Evolutionary conservation across 2,329 filamentous ascomycete genomes (phyloP).

Genomic region (Diaporthe citriasiana): DNA sequence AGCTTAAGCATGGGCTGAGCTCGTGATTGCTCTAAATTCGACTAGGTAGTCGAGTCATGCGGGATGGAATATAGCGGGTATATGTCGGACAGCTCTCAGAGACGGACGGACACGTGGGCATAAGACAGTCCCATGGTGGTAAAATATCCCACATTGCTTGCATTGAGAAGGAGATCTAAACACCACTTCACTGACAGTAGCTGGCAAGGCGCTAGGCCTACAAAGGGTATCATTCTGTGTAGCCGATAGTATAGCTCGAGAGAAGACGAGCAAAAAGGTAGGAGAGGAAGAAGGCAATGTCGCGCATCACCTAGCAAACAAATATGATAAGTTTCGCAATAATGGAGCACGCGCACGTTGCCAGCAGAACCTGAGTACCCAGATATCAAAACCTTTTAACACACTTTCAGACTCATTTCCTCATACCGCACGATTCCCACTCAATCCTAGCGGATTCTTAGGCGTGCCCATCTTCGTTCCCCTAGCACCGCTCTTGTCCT

Average conservation of each 20-base stretch:
- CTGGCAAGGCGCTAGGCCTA: background rate
- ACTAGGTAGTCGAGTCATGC: background rate
- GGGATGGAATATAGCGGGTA: background rate
- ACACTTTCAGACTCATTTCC: no score
- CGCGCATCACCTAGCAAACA: background rate
- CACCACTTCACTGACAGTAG: background rate
- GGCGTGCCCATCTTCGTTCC: constrained; percentile 41
- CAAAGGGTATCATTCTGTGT: constrained; percentile 10
- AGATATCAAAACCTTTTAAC: background rate
- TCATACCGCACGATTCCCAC: constrained; percentile 37
- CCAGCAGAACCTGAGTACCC: background rate
- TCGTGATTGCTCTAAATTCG: background rate
- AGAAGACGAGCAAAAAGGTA: background rate
- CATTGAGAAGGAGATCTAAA: background rate
- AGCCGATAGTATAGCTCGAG: background rate
- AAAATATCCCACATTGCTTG: background rate
- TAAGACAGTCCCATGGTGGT: background rate
- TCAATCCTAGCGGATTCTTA: constrained; percentile 37
- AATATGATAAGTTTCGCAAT: background rate
- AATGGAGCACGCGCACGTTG: background rate
- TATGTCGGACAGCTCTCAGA: background rate
- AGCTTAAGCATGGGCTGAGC: background rate
- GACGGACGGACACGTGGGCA: no score
- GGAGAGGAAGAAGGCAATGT: no score
- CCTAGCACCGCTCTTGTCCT: constrained; percentile 38